A percentile compares a stretch with the other conserved stretches of the same genome.
Conservation (phyloP, 768 basidiomycete species). For the Strobilomyces echinocephalus region DNA sequence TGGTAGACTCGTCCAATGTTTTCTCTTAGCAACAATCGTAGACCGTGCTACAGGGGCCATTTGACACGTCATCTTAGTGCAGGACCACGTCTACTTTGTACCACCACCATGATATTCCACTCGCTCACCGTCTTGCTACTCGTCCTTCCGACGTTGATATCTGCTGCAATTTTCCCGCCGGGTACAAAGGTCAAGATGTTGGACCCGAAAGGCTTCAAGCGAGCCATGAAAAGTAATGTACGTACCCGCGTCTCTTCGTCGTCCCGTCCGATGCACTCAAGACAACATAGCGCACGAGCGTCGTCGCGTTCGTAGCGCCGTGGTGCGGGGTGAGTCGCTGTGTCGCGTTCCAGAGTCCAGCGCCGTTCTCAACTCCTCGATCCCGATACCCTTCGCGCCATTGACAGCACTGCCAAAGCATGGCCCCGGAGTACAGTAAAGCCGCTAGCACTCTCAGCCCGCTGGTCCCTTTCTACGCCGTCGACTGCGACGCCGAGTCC, state of each 20-base stretch:
- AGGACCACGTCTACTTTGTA: background rate
- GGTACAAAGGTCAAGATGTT: constrained; percentile 69
- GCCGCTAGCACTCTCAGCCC: constrained; percentile 77
- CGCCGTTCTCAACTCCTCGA: background rate
- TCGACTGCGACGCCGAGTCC: constrained; percentile 83
- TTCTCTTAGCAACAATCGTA: background rate
- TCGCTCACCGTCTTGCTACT: constrained; percentile 16
- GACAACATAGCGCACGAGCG: constrained; percentile 54
- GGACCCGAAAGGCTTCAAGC: constrained; percentile 63
- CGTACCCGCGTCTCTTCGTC: constrained; percentile 23
- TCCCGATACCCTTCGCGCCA: background rate
- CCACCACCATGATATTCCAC: constrained; percentile 23
- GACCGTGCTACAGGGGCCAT: background rate
- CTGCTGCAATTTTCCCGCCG: constrained; percentile 43
- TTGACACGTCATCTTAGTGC: constrained; percentile 12
- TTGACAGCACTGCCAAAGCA: constrained; percentile 66
- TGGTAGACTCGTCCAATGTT: background rate
- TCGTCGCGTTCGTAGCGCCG: constrained; percentile 92
- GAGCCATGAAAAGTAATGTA: constrained; percentile 73
- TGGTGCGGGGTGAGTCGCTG: constrained; percentile 77
- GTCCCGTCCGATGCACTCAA: background rate
- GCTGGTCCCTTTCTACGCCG: constrained; percentile 81
- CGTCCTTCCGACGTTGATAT: constrained; percentile 34
- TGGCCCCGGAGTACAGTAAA: constrained; percentile 82
- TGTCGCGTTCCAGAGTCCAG: background rate